Conservation (phyloP, 192 early-diverging fungal species). For the Coemansia sp. region DNA sequence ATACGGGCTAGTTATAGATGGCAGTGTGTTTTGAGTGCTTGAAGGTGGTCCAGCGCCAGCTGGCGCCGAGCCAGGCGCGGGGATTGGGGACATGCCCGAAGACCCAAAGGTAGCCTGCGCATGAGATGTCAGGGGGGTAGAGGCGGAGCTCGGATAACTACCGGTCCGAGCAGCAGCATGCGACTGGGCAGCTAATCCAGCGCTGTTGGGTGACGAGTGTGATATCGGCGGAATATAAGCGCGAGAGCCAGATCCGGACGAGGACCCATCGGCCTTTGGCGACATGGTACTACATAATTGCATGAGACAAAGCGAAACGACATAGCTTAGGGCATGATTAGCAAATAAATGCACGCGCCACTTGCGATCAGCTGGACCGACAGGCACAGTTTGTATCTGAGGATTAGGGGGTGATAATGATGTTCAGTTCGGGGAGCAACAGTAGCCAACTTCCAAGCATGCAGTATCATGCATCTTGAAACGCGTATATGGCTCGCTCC, state of each 20-base stretch:
- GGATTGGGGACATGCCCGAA: slow-evolving; percentile 20
- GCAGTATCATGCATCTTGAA: slow-evolving; percentile 5
- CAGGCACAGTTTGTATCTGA: background rate
- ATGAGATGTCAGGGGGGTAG: slow-evolving; percentile 34
- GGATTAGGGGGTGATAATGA: slow-evolving; percentile 1
- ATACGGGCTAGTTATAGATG: slow-evolving; percentile 33
- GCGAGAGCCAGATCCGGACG: slow-evolving; percentile 25
- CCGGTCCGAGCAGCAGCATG: slow-evolving; percentile 32
- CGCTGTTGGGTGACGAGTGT: slow-evolving; percentile 32
- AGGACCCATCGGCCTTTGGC: slow-evolving; percentile 41
- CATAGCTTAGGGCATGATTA: background rate
- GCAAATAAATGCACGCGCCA: slow-evolving; percentile 1
- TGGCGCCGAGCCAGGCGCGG: slow-evolving; percentile 7
- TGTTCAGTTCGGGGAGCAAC: slow-evolving; percentile 2
- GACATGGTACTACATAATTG: slow-evolving; percentile 43
- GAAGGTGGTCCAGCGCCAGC: slow-evolving; percentile 1
- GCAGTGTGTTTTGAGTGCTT: slow-evolving; percentile 18
- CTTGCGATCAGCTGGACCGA: slow-evolving; percentile 6
- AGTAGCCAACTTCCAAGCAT: slow-evolving; percentile 2
- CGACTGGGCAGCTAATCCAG: background rate
- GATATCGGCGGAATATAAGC: slow-evolving; percentile 39
- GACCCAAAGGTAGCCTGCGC: slow-evolving; percentile 34
- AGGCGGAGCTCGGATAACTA: slow-evolving; percentile 18
- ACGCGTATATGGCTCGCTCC: background rate
- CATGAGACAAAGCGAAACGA: background rate